A percentile compares a stretch with the other conserved stretches of the same genome.
Conservation (phyloP, 257 asterid species). For the Solanum sitiens region DNA sequence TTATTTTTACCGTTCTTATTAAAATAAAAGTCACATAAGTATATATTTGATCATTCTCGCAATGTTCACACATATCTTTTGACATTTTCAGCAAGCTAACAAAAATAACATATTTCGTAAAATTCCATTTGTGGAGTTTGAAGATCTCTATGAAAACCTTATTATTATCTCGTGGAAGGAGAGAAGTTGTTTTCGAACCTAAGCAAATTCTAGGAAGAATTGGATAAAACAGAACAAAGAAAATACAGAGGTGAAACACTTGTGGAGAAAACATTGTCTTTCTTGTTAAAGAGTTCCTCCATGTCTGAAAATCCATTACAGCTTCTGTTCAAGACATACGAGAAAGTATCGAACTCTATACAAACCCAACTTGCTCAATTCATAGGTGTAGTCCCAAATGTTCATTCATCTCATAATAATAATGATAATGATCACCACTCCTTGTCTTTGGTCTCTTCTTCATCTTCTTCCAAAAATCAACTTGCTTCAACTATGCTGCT, state of each 20-base stretch:
- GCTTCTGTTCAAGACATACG: constrained; percentile 30
- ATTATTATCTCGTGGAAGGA: accelerated
- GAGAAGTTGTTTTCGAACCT: too few species aligned
- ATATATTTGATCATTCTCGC: neutral
- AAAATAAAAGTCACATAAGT: too few species aligned
- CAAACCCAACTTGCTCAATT: constrained; percentile 52
- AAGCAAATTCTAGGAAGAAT: neutral
- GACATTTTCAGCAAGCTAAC: accelerated
- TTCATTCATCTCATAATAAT: neutral
- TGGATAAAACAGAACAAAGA: neutral
- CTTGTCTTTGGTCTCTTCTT: constrained; percentile 3
- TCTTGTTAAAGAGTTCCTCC: neutral
- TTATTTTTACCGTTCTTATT: too few species aligned
- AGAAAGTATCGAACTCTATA: constrained; percentile 29
- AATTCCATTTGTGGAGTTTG: accelerated
- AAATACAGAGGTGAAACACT: neutral
- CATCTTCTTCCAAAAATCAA: neutral
- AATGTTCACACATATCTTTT: accelerated
- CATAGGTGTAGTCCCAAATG: neutral
- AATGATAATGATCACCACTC: neutral
- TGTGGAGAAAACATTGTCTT: neutral
- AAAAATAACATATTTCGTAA: accelerated
- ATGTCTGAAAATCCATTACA: constrained; percentile 74
- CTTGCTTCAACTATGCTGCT: constrained; percentile 2
- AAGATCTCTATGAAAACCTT: accelerated